Conservation (phyloP, 2,329 filamentous ascomycete species). For the Boeremia lycopersici region DNA sequence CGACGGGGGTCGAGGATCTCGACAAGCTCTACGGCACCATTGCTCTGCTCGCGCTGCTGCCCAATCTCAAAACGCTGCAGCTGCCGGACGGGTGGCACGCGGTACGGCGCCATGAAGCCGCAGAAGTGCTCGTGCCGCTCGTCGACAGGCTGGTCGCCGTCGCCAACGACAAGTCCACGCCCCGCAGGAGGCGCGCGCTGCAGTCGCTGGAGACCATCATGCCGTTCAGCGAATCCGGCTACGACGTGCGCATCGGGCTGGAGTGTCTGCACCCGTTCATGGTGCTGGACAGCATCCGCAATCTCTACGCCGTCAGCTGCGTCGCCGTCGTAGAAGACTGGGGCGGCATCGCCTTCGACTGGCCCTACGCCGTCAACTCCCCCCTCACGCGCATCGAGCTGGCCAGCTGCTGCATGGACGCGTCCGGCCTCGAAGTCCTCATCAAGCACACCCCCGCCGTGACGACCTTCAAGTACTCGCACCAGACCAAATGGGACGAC, state of each 20-base stretch:
- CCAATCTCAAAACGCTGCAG: slow-evolving; percentile 38
- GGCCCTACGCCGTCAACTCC: slow-evolving; percentile 30
- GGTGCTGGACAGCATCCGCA: slow-evolving; percentile 30
- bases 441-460: slow-evolving; percentile 35
- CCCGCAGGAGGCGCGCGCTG: slow-evolving; percentile 22
- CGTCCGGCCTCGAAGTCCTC: slow-evolving; percentile 30
- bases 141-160: slow-evolving; percentile 24
- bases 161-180: slow-evolving; percentile 20
- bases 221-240: slow-evolving; percentile 40
- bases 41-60: slow-evolving; percentile 34
- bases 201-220: slow-evolving; percentile 34
- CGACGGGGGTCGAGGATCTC: slow-evolving; percentile 12
- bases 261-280: slow-evolving; percentile 41
- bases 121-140: slow-evolving; percentile 24
- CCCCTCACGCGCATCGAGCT: slow-evolving; percentile 38
- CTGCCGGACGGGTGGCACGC: slow-evolving; percentile 38
- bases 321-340: slow-evolving; percentile 42
- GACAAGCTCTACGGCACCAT: slow-evolving; percentile 33
- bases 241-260: slow-evolving; percentile 34
- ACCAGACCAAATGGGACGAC: slow-evolving; percentile 43
- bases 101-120: slow-evolving; percentile 23
- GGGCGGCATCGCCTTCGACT: slow-evolving; percentile 37
- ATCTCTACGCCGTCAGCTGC: slow-evolving; percentile 39
- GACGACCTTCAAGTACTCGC: slow-evolving; percentile 40
- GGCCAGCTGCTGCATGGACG: slow-evolving; percentile 42